Evolutionary conservation across 2,329 filamentous ascomycete species (phyloP).

Genomic region (Aureobasidium sp.): DNA sequence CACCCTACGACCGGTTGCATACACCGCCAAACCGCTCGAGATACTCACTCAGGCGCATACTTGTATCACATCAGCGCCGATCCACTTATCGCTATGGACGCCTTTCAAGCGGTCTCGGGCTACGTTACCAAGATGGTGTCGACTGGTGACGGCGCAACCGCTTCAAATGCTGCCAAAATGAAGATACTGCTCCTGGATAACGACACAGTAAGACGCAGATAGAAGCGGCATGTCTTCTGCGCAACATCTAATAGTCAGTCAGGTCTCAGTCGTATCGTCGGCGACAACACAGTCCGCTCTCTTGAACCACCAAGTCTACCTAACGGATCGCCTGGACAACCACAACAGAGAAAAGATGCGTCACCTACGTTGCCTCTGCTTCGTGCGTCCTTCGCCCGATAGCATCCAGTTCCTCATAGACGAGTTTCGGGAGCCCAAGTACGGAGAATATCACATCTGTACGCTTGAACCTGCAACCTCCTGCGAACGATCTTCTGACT

Average conservation of each 20-base stretch:
- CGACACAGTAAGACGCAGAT: slow-evolving; percentile 64
- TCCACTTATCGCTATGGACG: slow-evolving; percentile 60
- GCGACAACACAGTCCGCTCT: slow-evolving; percentile 92
- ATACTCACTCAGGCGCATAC: too few species aligned
- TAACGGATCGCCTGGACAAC: slow-evolving; percentile 94
- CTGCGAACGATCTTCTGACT: slow-evolving; percentile 25
- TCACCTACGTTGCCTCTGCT: slow-evolving; percentile 86
- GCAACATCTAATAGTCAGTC: neutral
- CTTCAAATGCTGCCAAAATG: slow-evolving; percentile 79
- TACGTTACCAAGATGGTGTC: slow-evolving; percentile 97
- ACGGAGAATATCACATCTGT: slow-evolving; percentile 92
- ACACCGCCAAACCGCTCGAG: too few species aligned
- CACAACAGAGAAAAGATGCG: slow-evolving; percentile 91
- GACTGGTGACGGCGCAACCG: slow-evolving; percentile 57
- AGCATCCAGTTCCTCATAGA: slow-evolving; percentile 92
- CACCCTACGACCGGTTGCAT: too few species aligned
- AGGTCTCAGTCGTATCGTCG: slow-evolving; percentile 86
- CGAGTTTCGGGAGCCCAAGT: slow-evolving; percentile 90
- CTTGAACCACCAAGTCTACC: slow-evolving; percentile 93
- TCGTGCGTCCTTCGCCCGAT: slow-evolving; percentile 84
- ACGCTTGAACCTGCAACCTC: slow-evolving; percentile 19
- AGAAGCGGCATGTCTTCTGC: too few species aligned
- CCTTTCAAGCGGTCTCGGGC: slow-evolving; percentile 84
- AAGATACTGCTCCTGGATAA: slow-evolving; percentile 91
- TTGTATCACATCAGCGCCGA: too few species aligned